A percentile compares a stretch with the other conserved stretches of the same genome.
Conservation (phyloP, 2,329 filamentous ascomycete species). For the Diaporthe caulivora region DNA sequence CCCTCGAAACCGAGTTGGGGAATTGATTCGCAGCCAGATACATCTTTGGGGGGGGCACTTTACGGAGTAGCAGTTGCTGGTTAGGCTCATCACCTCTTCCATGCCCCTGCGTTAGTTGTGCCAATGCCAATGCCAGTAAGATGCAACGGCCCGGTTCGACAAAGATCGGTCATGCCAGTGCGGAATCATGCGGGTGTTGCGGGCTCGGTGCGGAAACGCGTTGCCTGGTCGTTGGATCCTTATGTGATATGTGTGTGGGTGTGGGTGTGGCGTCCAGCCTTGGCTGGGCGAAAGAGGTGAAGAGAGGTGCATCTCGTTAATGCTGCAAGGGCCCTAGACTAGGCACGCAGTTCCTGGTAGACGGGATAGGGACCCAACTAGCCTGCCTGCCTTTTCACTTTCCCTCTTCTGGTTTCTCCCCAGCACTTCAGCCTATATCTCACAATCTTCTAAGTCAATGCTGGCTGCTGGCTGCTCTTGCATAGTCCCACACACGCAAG, state of each 20-base stretch:
- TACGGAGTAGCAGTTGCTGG: not conserved
- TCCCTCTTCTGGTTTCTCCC: not conserved
- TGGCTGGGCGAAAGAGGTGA: no score
- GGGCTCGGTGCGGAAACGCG: no score
- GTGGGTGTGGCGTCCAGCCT: no score
- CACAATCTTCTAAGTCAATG: not conserved
- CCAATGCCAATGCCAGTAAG: slow-evolving; percentile 23
- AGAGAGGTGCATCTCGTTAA: no score
- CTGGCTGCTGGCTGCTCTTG: not conserved
- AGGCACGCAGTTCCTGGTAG: no score
- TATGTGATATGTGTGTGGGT: no score
- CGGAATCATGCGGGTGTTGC: slow-evolving; percentile 16
- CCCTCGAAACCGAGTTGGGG: slow-evolving; percentile 26
- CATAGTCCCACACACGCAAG: no score
- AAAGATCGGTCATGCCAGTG: slow-evolving; percentile 18
- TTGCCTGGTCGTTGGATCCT: no score
- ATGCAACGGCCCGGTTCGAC: slow-evolving; percentile 27
- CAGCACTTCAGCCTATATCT: slow-evolving; percentile 3
- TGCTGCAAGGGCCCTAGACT: no score
- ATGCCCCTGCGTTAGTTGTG: slow-evolving; percentile 10
- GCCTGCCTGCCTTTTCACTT: no score
- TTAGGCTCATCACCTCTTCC: not conserved
- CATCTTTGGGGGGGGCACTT: no score
- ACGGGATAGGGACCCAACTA: no score
- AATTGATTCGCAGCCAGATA: slow-evolving; percentile 12